Conservation (phyloP, 2,329 filamentous ascomycete species). For the Aureobasidium sp. region DNA sequence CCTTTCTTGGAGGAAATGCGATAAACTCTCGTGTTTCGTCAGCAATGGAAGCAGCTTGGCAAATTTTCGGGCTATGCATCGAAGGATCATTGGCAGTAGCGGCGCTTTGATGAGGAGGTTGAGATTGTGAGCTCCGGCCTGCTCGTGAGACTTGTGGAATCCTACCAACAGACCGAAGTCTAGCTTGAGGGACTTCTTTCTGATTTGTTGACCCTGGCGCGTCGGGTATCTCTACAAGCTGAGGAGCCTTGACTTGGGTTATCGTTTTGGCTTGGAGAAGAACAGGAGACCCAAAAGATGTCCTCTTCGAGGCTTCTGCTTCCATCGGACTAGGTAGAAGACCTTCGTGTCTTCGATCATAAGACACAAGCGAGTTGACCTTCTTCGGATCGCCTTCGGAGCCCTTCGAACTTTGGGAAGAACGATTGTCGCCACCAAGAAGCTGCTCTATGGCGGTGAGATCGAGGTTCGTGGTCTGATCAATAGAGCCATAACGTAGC, state of each 20-base stretch:
- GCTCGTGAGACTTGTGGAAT: constrained; percentile 70
- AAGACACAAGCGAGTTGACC: constrained; percentile 18
- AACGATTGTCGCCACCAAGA: background rate
- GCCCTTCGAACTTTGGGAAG: background rate
- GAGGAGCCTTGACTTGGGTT: constrained; percentile 19
- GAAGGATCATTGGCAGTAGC: background rate
- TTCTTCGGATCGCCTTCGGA: background rate
- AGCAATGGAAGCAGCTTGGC: background rate
- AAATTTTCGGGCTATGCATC: background rate
- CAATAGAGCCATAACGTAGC: background rate
- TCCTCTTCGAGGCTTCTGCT: constrained; percentile 18
- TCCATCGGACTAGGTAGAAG: constrained; percentile 25
- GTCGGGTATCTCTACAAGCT: constrained; percentile 20
- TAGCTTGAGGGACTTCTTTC: constrained; percentile 17
- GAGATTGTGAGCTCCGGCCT: background rate
- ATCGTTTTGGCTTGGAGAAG: constrained; percentile 22
- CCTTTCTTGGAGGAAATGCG: constrained; percentile 64
- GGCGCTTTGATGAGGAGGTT: no score
- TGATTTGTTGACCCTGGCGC: background rate
- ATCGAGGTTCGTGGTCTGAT: background rate
- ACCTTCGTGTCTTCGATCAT: constrained; percentile 23
- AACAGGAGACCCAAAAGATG: constrained; percentile 23
- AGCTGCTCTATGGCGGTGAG: background rate
- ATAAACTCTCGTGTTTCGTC: constrained; percentile 51
- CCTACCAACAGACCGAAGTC: constrained; percentile 73